Base-by-base conservation (phyloP, 331 rosid species). In the Quercus tomentella region DNA sequence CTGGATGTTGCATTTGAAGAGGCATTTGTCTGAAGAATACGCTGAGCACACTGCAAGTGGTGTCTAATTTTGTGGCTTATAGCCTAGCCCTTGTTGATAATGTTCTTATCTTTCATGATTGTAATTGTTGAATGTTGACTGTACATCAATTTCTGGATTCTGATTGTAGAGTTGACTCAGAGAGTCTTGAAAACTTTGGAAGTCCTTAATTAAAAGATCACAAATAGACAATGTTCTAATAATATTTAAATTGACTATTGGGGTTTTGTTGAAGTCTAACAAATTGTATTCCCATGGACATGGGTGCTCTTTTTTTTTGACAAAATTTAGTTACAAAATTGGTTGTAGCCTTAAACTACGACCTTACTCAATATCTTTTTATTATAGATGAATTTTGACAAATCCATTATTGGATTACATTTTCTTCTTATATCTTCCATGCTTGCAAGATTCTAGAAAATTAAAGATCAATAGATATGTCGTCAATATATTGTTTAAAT, bases 331-430 rank as follows among this genome's bases (percentile, higher is more conserved):
- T 0, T 7, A 37, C 11, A 37, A 37, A 7, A 37, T 7, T 37
- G 10, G 1, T 0, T 7, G 0, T 35, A 35, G 0, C 2, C 37
- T 33, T 5, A 35, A 0, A 0, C 2, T 37, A 37, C 11, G 2
- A 37, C 11, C 3, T 41, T 41, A 41, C 3, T 41, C 45, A 8
- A 41, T 41, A 41, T 41, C 3, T 41, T 41, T 8, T 41, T 41
- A 41, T 37, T 37, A 8, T 12, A 41, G 1, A 1, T 2, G 45
- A 41, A 41, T 41, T 41, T 41, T 41, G 1, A 8, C 45, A 41
- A 8, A 41, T 41, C 12, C 1, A 8, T 0, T 41, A 8, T 41
- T 41, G 0, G 3, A 41, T 41, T 41, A 41, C 12, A 8, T 41
- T 41, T 37, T 41, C 45, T 41, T 41, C 45, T 41, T 41, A 41